Conservation (phyloP, 306 rosid genomes). For the Delonix regia region DNA sequence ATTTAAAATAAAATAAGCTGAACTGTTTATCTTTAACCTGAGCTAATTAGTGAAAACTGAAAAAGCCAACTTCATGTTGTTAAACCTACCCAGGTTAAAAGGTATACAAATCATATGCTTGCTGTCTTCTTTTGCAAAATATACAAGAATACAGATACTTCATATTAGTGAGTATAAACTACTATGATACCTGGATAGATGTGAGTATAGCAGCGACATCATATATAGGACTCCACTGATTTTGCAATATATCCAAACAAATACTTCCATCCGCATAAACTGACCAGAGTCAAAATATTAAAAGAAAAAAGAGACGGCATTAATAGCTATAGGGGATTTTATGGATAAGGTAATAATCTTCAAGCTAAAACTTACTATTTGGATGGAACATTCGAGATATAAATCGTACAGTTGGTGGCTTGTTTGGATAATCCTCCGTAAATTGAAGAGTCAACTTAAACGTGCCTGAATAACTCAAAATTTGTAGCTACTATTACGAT, state of each 20-base stretch:
- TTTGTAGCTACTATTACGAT: slow-evolving; percentile 25
- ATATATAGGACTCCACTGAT: slow-evolving; percentile 71
- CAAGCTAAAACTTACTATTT: slow-evolving; percentile 67
- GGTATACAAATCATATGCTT: background rate
- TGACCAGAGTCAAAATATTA: slow-evolving; percentile 22
- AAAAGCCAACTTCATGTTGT: background rate
- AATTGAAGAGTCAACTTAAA: slow-evolving; percentile 89
- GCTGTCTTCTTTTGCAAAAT: background rate
- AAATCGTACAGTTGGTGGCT: slow-evolving; percentile 89
- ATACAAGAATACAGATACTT: slow-evolving; percentile 11
- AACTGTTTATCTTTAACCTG: background rate
- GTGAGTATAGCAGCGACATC: slow-evolving; percentile 73
- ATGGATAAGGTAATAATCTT: slow-evolving; percentile 6
- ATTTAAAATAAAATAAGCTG: background rate
- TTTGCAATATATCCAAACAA: slow-evolving; percentile 65
- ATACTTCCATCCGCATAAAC: slow-evolving; percentile 75
- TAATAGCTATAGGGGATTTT: background rate
- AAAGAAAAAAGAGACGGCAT: slow-evolving; percentile 22
- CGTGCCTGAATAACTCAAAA: slow-evolving; percentile 68
- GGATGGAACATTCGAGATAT: slow-evolving; percentile 95
- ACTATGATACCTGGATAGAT: slow-evolving; percentile 57
- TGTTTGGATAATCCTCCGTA: slow-evolving; percentile 89
- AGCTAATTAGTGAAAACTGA: background rate
- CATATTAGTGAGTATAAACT: slow-evolving; percentile 14
- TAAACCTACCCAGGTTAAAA: background rate